These are phyloP conservation scores for Candida pseudofarinosa DNA, from an alignment of 805 yeast genomes.

Conservation along the genomic window DNA sequence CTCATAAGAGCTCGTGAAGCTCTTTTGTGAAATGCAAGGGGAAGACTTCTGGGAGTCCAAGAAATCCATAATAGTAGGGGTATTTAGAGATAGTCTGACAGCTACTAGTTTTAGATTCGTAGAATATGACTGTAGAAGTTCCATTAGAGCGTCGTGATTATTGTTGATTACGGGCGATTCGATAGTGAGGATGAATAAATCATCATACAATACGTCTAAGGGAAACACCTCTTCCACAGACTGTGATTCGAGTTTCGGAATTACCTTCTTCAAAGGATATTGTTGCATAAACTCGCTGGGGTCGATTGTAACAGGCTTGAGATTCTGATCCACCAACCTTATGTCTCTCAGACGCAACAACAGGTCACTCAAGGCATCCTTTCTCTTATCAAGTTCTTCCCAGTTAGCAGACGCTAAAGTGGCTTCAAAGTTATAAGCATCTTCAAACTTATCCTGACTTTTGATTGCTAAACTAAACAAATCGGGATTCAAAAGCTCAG, in stretches of 20 bases:
- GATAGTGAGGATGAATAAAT: constrained; percentile 25
- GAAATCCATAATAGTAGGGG: constrained; percentile 11
- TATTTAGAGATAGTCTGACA: constrained; percentile 17
- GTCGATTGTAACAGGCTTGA: constrained; percentile 1
- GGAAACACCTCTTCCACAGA: constrained; percentile 19
- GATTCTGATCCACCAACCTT: constrained; percentile 3
- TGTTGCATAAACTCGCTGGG: background rate
- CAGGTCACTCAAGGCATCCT: constrained; percentile 12
- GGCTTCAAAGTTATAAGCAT: constrained; percentile 2
- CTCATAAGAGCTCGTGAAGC: constrained; percentile 9
- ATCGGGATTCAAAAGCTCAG: constrained; percentile 26
- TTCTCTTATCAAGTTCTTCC: constrained; percentile 2
- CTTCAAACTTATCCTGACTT: constrained; percentile 3
- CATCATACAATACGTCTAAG: constrained; percentile 26
- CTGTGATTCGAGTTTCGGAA: constrained; percentile 3
- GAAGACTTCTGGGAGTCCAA: constrained; percentile 5
- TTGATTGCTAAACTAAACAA: constrained; percentile 24
- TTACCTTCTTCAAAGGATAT: constrained; percentile 1
- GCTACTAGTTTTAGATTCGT: constrained; percentile 25
- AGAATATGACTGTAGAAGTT: constrained; percentile 13
- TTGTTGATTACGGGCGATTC: constrained; percentile 21
- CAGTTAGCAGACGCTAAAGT: constrained; percentile 5
- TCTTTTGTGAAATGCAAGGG: background rate
- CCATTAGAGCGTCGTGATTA: constrained; percentile 21
- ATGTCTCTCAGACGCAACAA: constrained; percentile 4